These are phyloP conservation scores for Heliamphora pulchella DNA, from an alignment of 179 eudicot species.

Conservation along the genomic window DNA sequence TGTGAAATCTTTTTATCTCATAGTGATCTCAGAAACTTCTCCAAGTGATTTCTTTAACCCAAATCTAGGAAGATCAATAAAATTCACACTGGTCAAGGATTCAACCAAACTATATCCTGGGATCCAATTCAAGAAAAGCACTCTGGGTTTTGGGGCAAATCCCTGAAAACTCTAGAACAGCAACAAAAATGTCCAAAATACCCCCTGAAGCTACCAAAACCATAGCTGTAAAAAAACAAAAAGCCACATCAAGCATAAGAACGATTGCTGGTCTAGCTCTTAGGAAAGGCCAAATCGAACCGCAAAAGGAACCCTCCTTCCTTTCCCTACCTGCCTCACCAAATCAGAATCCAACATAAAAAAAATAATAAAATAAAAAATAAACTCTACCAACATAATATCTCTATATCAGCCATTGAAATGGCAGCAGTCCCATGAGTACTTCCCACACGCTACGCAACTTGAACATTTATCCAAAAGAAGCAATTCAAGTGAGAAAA, in stretches of 20 bases:
- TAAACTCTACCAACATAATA: too few species aligned
- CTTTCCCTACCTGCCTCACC: too few species aligned
- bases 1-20: neutral
- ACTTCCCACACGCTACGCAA: too few species aligned
- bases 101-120: neutral
- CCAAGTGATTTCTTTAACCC: neutral
- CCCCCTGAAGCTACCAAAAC: neutral
- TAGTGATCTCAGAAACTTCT: neutral
- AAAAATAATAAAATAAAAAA: too few species aligned
- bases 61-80: neutral
- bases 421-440: too few species aligned
- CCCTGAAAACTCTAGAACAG: constrained; percentile 7
- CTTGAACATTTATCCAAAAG: too few species aligned
- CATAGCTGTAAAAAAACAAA: neutral
- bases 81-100: neutral
- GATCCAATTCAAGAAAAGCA: neutral
- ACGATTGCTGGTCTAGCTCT: neutral
- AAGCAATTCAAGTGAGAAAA: too few species aligned
- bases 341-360: too few species aligned
- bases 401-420: too few species aligned
- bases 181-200: constrained; percentile 6
- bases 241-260: neutral
- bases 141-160: constrained; percentile 10
- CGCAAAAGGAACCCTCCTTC: too few species aligned
- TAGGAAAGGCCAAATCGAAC: too few species aligned